Conservation (phyloP, 192 early-diverging fungal species). For the Coemansia sp. region DNA sequence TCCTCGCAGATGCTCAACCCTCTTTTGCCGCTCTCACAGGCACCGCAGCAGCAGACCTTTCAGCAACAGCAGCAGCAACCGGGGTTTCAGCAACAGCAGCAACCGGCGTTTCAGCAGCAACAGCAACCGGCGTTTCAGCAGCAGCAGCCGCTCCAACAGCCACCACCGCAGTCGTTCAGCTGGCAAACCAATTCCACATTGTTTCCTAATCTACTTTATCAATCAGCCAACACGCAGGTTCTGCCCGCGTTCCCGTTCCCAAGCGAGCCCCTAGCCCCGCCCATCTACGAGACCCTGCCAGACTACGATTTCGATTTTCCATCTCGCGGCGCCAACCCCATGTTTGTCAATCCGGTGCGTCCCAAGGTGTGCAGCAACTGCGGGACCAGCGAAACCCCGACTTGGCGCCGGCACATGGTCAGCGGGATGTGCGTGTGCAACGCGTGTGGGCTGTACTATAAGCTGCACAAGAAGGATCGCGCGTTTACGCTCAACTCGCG, state of each 20-base stretch:
- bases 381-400: conserved; percentile 3
- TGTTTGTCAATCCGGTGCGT: too few species aligned
- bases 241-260: not conserved
- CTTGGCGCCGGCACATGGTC: conserved; percentile 16
- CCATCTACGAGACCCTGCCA: too few species aligned
- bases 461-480: conserved; percentile 13
- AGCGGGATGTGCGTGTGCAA: conserved; percentile 17
- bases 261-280: too few species aligned
- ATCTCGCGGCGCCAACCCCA: too few species aligned
- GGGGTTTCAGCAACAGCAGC: not conserved
- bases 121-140: not conserved
- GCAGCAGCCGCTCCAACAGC: conserved; percentile 1
- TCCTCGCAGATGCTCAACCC: too few species aligned
- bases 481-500: conserved; percentile 3
- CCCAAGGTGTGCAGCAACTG: conserved; percentile 6
- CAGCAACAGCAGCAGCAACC: not conserved
- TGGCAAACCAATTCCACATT: too few species aligned
- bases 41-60: not conserved
- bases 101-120: not conserved
- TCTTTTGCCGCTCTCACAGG: not conserved
- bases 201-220: not conserved
- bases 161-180: not conserved
- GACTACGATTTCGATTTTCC: too few species aligned
- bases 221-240: not conserved
- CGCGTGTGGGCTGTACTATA: conserved; percentile 28